These are phyloP conservation scores for Diaporthe vaccinii DNA, from an alignment of 2,329 filamentous ascomycete genomes.

Conservation along the genomic window DNA sequence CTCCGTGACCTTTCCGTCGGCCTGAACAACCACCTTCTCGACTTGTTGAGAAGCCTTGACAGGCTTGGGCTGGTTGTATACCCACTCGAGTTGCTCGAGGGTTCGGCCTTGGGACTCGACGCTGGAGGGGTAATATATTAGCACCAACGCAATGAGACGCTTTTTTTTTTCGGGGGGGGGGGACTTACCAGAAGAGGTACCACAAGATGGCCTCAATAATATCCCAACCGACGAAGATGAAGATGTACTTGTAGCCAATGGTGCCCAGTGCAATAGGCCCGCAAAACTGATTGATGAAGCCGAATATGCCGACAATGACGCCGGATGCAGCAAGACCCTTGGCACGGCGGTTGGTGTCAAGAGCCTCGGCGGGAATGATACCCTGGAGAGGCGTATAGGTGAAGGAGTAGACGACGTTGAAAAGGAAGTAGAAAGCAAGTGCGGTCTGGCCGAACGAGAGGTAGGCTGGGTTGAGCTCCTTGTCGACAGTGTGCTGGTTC, in stretches of 20 bases:
- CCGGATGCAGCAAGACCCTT: conserved; percentile 61
- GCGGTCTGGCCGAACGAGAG: conserved; percentile 57
- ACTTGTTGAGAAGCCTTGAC: conserved; percentile 63
- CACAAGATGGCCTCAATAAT: conserved; percentile 56
- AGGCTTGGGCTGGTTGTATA: conserved; percentile 63
- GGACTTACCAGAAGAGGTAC: conserved; percentile 60
- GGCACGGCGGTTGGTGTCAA: conserved; percentile 62
- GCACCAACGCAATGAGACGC: not conserved
- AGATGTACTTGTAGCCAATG: conserved; percentile 59
- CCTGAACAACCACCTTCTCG: conserved; percentile 61
- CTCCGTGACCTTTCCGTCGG: conserved; percentile 60
- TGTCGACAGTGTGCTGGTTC: conserved; percentile 47
- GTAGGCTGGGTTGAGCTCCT: conserved; percentile 47
- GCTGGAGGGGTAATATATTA: conserved; percentile 45
- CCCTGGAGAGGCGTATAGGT: conserved; percentile 64
- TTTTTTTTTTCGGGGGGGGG: not conserved
- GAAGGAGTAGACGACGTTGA: conserved; percentile 64
- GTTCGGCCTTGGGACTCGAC: conserved; percentile 65
- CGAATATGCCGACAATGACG: conserved; percentile 59
- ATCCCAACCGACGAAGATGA: conserved; percentile 64
- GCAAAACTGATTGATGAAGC: conserved; percentile 64
- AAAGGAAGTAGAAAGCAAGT: conserved; percentile 62
- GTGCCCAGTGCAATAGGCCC: conserved; percentile 60
- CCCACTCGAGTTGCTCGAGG: conserved; percentile 64
- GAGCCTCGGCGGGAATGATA: conserved; percentile 60